These are phyloP conservation scores for Ceriops decandra DNA, from an alignment of 345 rosid species.

Conservation along the genomic window DNA sequence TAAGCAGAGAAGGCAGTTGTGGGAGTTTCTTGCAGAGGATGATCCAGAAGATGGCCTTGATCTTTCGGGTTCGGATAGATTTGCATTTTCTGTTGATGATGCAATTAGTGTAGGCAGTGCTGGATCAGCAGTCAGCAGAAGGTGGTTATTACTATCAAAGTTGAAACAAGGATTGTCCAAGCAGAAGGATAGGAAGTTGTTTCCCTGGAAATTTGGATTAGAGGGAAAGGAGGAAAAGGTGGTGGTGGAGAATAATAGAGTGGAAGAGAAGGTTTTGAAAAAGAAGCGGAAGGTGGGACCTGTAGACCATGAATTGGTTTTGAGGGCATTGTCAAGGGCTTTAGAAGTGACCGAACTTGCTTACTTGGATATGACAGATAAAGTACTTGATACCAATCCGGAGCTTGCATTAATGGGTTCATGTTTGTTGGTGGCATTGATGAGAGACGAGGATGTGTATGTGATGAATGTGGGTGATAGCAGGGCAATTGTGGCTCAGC, in stretches of 20 bases:
- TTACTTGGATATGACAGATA: constrained; percentile 87
- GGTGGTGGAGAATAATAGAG: constrained; percentile 42
- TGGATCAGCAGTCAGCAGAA: constrained; percentile 58
- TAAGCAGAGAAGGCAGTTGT: constrained; percentile 42
- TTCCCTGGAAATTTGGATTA: constrained; percentile 76
- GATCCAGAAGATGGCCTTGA: constrained; percentile 85
- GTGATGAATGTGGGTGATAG: constrained; percentile 99
- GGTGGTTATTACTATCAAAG: constrained; percentile 82
- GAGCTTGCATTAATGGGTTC: constrained; percentile 99
- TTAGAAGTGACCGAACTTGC: constrained; percentile 76
- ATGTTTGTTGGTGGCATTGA: constrained; percentile 79
- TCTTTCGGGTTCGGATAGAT: constrained; percentile 90
- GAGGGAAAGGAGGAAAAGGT: constrained; percentile 58
- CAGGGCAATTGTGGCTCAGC: constrained; percentile 88
- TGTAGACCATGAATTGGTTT: constrained; percentile 69
- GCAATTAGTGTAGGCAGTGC: constrained; percentile 63
- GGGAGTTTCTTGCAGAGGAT: constrained; percentile 86
- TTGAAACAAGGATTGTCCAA: constrained; percentile 74
- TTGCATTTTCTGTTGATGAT: constrained; percentile 89
- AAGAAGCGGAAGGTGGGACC: constrained; percentile 75
- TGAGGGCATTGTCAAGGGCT: constrained; percentile 80
- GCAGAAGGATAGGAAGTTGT: constrained; percentile 63
- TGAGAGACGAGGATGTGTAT: constrained; percentile 96
- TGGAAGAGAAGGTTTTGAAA: constrained; percentile 53
- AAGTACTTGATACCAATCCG: constrained; percentile 77